phyloP scores from a whole-genome alignment of 495 filamentous ascomycete species.

The Podospora bellae-mahoneyi region DNA sequence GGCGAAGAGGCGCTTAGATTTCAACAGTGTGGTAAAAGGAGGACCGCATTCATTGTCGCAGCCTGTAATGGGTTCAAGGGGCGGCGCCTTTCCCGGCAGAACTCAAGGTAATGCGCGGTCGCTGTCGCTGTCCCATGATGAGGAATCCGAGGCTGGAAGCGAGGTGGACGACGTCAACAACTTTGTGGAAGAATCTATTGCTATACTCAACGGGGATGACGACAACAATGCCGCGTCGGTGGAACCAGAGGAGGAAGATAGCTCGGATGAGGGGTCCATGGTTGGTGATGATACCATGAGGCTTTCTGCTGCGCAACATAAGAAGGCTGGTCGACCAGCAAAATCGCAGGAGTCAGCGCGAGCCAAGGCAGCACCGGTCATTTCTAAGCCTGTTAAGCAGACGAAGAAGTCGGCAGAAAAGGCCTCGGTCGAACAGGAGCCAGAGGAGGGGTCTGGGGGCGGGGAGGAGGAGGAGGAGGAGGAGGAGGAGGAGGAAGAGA shows the following conservation, averaged over 20 bases:
- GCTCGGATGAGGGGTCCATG: conserved; percentile 24
- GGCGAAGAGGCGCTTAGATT: conserved; percentile 41
- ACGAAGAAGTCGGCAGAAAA: conserved; percentile 16
- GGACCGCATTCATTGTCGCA: conserved; percentile 28
- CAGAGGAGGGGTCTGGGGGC: conserved; percentile 12
- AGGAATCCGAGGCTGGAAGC: conserved; percentile 30
- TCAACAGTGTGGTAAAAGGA: conserved; percentile 28
- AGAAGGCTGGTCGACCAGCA: conserved; percentile 25
- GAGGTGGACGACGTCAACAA: conserved; percentile 24
- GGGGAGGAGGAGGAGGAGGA: conserved; percentile 18
- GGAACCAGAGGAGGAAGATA: conserved; percentile 26
- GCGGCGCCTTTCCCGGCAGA: neutral
- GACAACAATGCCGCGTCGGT: conserved; percentile 17
- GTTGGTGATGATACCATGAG: conserved; percentile 16
- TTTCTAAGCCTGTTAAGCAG: conserved; percentile 4
- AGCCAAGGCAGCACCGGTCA: neutral
- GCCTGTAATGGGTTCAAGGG: conserved; percentile 5
- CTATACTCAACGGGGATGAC: conserved; percentile 33
- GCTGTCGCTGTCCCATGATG: conserved; percentile 19
- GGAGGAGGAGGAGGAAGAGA: conserved; percentile 3
- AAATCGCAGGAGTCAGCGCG: conserved; percentile 16
- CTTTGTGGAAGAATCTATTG: conserved; percentile 38
- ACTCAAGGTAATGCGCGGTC: conserved; percentile 12
- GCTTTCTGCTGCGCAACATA: conserved; percentile 19
- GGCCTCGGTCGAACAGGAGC: conserved; percentile 9